These are phyloP conservation scores for Dendrobium huoshanense DNA, from an alignment of 106 monocot species.

Conservation along the genomic window DNA sequence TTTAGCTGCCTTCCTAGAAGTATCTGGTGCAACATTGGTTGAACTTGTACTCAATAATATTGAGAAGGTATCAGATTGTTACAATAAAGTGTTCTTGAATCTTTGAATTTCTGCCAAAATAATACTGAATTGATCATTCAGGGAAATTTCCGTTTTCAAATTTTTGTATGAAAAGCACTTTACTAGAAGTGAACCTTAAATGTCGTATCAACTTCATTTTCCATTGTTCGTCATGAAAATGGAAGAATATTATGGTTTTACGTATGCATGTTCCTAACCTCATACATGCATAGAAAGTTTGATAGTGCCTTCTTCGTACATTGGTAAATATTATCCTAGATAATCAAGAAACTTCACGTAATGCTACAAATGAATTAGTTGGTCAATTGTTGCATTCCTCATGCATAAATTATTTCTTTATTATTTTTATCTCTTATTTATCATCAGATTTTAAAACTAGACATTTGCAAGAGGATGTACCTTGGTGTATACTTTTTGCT, in stretches of 20 bases:
- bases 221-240: background rate
- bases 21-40: slow-evolving; percentile 50
- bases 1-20: slow-evolving; percentile 61
- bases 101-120: background rate
- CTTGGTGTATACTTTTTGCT: no score
- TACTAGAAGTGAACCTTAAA: background rate
- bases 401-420: no score
- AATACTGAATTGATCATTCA: background rate
- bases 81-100: background rate
- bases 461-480: no score
- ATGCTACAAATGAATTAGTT: background rate
- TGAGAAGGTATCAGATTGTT: slow-evolving; percentile 33
- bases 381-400: background rate
- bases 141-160: background rate
- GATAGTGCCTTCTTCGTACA: background rate
- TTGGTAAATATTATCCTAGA: background rate
- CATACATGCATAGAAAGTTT: background rate
- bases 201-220: background rate
- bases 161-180: background rate
- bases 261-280: background rate
- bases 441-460: no score
- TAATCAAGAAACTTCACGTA: background rate
- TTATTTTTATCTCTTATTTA: no score
- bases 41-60: slow-evolving; percentile 73
- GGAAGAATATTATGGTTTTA: background rate